phyloP scores from a whole-genome alignment of 805 yeast genomes.

The Saccharomycopsis sp. region DNA sequence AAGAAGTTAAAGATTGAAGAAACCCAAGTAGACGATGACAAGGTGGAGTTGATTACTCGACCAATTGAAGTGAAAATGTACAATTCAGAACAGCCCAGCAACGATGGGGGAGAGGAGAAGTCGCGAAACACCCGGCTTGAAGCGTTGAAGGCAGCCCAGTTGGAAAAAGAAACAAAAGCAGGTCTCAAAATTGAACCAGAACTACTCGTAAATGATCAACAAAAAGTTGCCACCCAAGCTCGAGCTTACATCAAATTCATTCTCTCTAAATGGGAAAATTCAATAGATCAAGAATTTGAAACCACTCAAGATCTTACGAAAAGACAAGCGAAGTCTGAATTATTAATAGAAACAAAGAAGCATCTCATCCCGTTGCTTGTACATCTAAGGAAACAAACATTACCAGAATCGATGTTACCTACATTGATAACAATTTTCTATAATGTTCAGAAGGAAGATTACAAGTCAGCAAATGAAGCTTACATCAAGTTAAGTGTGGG shows the following conservation, averaged over 20 bases:
- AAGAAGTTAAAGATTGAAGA: not conserved
- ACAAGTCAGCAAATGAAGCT: constrained; percentile 50
- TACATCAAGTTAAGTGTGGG: constrained; percentile 78
- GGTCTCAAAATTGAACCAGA: constrained; percentile 23
- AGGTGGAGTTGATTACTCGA: not conserved
- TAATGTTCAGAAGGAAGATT: constrained; percentile 50
- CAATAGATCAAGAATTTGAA: constrained; percentile 28
- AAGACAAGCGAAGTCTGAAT: constrained; percentile 23
- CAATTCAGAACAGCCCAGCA: not conserved
- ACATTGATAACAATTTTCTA: constrained; percentile 54
- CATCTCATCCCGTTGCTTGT: constrained; percentile 48
- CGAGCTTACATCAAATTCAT: constrained; percentile 43
- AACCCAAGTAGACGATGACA: not conserved
- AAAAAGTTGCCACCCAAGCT: constrained; percentile 34
- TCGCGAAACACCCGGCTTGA: constrained; percentile 29
- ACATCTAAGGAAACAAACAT: constrained; percentile 41
- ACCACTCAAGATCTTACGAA: constrained; percentile 30
- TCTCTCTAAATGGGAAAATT: constrained; percentile 38
- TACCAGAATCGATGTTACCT: constrained; percentile 32
- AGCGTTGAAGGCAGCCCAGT: constrained; percentile 30
- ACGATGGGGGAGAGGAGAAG: constrained; percentile 10
- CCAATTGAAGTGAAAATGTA: not conserved
- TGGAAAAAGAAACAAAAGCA: constrained; percentile 25
- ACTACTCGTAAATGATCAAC: constrained; percentile 20
- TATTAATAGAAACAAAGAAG: constrained; percentile 41